Base-by-base conservation (phyloP, 2,329 filamentous ascomycete species). In the Aschersonia sp. region DNA sequence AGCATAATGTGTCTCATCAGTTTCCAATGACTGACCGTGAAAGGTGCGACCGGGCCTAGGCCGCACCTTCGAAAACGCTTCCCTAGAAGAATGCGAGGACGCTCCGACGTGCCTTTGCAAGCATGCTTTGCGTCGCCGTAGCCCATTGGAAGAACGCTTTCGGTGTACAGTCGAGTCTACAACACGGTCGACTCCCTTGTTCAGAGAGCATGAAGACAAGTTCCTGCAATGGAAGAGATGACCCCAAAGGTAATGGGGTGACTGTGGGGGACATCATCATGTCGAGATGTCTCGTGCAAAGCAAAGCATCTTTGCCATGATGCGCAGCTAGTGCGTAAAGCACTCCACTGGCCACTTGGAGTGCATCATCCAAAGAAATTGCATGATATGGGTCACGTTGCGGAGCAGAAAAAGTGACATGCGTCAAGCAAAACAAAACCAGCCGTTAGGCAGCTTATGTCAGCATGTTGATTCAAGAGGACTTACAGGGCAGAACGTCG, bases 331-430 rank as follows among this genome's bases (percentile, higher is more conserved):
- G 0, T 62, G 39, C 47, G 68, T 65, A 48, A 70, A 72, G 5
- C 68, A 60, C 43, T 60, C 70, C 8, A 55, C 57, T 4, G 49
- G 45, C 8, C 47, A 43, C 45, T 42, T 49, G 3, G 47, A 43
- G 47, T 60, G 69, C 70, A 75, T 74, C 1, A 66, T 67, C 71
- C 71, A 76, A 0, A 71, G 72, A 46, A 70, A 73, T 55, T 75
- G 71, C 29, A 73, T 48, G 37, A 78, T 66, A 49, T 74, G 67
- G 0, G 73, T 76, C 7, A 68, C 69, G n/a, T 14, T 42, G 9
- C 22, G 11, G 40, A 42, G 11, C 8, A 42, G 40, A 8, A 8
- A 8, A 8, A 8, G 2, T 10, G 11, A 42, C 7, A 12, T 2
- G 5, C 40, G 40, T 42, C 40, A 7, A 8, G 10, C 40, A 42